Evolutionary conservation across 441 rosid genomes (phyloP).

Genomic region (Brassica balearica): DNA sequence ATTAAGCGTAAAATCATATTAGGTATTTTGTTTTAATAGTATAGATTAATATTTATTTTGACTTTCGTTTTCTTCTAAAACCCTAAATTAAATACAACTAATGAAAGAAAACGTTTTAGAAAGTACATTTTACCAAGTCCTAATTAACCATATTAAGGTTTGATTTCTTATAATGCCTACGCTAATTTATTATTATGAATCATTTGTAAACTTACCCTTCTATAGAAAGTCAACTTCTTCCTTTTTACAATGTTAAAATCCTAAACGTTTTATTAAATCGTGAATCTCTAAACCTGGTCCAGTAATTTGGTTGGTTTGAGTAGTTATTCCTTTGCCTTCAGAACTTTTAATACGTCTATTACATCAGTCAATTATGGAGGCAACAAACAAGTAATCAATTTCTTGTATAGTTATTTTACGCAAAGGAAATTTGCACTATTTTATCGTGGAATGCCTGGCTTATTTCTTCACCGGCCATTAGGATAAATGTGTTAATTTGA

Average conservation of each 20-base stretch:
- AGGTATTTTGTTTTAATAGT: too few relatives aligned
- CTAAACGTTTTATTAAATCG: neutral
- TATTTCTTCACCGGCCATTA: slow-evolving; percentile 27
- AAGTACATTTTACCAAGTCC: neutral
- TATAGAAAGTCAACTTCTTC: neutral
- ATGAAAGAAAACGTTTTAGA: neutral
- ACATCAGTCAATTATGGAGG: neutral
- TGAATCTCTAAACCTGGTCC: neutral
- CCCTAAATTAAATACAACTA: neutral
- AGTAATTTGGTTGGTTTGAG: neutral
- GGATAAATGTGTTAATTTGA: slow-evolving; percentile 25
- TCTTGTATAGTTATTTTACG: neutral
- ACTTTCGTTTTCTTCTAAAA: neutral
- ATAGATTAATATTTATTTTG: neutral
- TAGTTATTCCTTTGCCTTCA: neutral
- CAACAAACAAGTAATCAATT: slow-evolving; percentile 3
- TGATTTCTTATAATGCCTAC: too few relatives aligned
- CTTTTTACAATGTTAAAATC: neutral
- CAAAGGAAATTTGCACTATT: neutral
- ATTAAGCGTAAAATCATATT: too few relatives aligned
- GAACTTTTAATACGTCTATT: neutral
- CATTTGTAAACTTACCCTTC: neutral
- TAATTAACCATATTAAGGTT: too few relatives aligned
- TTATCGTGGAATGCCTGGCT: slow-evolving; percentile 3
- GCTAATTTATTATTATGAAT: neutral